Evolutionary conservation across 2,329 filamentous ascomycete species (phyloP).

Genomic region (Magnaporthiopsis incrustans): DNA sequence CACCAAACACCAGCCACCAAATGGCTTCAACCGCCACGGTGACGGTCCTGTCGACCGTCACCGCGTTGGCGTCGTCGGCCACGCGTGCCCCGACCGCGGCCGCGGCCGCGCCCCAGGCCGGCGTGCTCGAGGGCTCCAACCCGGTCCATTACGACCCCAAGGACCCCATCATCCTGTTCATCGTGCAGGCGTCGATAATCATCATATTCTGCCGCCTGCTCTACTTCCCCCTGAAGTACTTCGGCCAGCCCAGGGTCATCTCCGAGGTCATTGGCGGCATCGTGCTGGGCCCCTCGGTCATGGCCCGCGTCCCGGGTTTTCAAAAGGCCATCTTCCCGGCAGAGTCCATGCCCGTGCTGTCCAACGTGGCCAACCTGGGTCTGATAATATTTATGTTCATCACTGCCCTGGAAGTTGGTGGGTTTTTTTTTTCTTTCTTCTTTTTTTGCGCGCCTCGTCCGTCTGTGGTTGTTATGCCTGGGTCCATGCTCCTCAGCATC

Average conservation of each 20-base stretch:
- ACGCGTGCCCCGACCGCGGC: slow-evolving; percentile 26
- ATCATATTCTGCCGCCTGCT: slow-evolving; percentile 67
- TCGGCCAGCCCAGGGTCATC: slow-evolving; percentile 70
- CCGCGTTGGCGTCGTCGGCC: slow-evolving; percentile 9
- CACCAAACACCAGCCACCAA: not conserved
- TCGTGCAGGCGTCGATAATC: slow-evolving; percentile 61
- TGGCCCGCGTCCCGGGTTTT: slow-evolving; percentile 80
- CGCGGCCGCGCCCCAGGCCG: slow-evolving; percentile 25
- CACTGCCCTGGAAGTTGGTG: slow-evolving; percentile 63
- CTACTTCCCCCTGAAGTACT: slow-evolving; percentile 61
- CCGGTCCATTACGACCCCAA: slow-evolving; percentile 53
- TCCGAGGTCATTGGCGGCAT: slow-evolving; percentile 41
- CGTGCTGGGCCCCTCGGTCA: slow-evolving; percentile 76
- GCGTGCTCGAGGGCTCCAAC: slow-evolving; percentile 57
- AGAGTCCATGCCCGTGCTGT: slow-evolving; percentile 66
- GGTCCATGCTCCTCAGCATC: too few relatives aligned
- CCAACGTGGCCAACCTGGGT: slow-evolving; percentile 73
- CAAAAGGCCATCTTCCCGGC: slow-evolving; percentile 66
- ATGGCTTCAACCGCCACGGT: slow-evolving; percentile 17
- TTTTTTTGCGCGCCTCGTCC: too few relatives aligned
- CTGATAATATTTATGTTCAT: slow-evolving; percentile 81
- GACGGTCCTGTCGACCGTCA: slow-evolving; percentile 11
- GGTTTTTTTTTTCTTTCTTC: too few relatives aligned
- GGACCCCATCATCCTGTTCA: slow-evolving; percentile 62
- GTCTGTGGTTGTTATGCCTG: too few relatives aligned